A percentile compares a stretch with the other conserved stretches of the same genome.
These are phyloP conservation scores for Saposhnikovia divaricata DNA, from an alignment of 129 eudicot genomes.

Conservation along the genomic window DNA sequence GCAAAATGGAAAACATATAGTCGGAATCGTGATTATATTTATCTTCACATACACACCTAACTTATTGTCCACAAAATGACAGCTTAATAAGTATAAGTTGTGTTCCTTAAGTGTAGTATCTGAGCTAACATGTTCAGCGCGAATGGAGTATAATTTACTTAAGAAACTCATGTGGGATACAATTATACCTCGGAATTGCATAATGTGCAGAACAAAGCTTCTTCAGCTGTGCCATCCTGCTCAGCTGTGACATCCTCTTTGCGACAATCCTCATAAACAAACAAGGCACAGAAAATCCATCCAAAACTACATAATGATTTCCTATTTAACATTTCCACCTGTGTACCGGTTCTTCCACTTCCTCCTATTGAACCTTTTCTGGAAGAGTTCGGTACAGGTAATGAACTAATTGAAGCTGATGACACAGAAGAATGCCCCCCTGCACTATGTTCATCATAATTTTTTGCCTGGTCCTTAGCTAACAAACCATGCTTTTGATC, in stretches of 20 bases:
- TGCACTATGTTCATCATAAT: conserved; percentile 35
- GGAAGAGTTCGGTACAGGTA: conserved; percentile 40
- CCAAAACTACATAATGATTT: conserved; percentile 30
- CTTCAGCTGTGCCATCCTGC: conserved; percentile 61
- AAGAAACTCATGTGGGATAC: neutral
- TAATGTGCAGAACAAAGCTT: conserved; percentile 88
- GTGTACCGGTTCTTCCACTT: conserved; percentile 22
- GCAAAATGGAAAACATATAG: neutral
- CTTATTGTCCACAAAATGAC: neutral
- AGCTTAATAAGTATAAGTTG: neutral
- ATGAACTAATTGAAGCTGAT: conserved; percentile 44
- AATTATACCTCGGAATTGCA: conserved; percentile 85
- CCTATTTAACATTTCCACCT: conserved; percentile 13
- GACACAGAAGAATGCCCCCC: conserved; percentile 44
- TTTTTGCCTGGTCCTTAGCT: conserved; percentile 24
- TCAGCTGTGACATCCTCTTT: conserved; percentile 50
- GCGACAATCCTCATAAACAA: conserved; percentile 83
- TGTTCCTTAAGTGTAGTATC: neutral
- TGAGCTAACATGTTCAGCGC: neutral
- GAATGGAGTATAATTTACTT: neutral
- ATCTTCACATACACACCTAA: neutral
- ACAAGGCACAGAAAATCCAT: conserved; percentile 60
- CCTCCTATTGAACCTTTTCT: conserved; percentile 39
- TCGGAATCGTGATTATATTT: neutral
- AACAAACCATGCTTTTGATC: conserved; percentile 18